phyloP scores from a whole-genome alignment of 2,329 filamentous ascomycete species.

The Xylaria sp. region DNA sequence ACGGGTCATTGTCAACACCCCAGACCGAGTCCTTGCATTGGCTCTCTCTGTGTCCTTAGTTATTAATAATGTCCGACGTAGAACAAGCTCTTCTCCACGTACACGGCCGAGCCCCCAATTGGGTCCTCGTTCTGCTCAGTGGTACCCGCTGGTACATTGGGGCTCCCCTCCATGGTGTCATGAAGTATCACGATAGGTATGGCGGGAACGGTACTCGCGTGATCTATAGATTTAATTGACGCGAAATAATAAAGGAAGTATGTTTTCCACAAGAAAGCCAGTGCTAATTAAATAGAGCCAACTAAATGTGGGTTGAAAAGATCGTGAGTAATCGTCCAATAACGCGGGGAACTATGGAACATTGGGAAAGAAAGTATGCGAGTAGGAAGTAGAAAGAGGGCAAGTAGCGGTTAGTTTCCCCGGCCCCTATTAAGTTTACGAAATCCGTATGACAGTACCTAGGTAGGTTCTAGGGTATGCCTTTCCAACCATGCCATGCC shows the following conservation, averaged over 20 bases:
- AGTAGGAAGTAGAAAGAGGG: neutral
- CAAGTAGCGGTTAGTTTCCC: neutral
- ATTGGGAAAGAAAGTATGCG: neutral
- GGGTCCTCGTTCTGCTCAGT: neutral
- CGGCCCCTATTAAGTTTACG: neutral
- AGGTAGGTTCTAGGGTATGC: neutral
- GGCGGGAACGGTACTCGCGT: neutral
- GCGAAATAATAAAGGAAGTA: neutral
- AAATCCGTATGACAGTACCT: neutral
- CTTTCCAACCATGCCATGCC: neutral
- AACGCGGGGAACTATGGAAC: neutral
- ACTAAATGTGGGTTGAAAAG: neutral
- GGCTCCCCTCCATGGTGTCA: conserved; percentile 20
- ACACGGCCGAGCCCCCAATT: neutral
- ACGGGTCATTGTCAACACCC: neutral
- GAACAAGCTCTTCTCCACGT: neutral
- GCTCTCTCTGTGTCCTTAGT: neutral
- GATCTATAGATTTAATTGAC: neutral
- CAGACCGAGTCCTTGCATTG: neutral
- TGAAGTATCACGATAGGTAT: neutral
- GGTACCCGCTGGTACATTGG: neutral
- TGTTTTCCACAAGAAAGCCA: neutral
- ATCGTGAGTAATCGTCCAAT: neutral
- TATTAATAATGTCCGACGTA: neutral
- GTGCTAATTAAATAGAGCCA: neutral